Conservation (phyloP, 345 rosid species). For the Viola odorata region DNA sequence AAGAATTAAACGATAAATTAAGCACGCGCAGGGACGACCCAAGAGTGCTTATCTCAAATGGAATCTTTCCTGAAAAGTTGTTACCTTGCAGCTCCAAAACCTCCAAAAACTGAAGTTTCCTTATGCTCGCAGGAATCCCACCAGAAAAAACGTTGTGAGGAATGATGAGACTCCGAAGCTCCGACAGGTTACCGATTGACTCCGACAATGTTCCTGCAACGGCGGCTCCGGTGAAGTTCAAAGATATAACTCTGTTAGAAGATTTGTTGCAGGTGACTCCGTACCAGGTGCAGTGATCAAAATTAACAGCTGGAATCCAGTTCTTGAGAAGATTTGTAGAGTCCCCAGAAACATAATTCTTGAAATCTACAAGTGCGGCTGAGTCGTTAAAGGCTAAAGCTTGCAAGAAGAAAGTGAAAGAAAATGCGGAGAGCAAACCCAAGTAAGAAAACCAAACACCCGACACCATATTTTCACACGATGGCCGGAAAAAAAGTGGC, state of each 20-base stretch:
- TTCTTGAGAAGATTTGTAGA: slow-evolving; percentile 33
- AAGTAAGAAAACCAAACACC: background rate
- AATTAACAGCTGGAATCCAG: slow-evolving; percentile 32
- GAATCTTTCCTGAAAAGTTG: slow-evolving; percentile 52
- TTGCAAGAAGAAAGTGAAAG: background rate
- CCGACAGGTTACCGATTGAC: slow-evolving; percentile 29
- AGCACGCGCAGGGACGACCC: slow-evolving; percentile 28
- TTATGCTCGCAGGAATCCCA: slow-evolving; percentile 38
- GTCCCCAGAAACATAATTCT: slow-evolving; percentile 34
- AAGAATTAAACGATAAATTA: slow-evolving; percentile 49
- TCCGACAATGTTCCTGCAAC: slow-evolving; percentile 30
- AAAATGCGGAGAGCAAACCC: background rate
- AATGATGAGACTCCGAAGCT: slow-evolving; percentile 34
- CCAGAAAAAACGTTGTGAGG: slow-evolving; percentile 41
- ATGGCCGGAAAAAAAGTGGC: background rate
- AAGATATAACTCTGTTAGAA: slow-evolving; percentile 32
- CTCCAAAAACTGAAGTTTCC: slow-evolving; percentile 37
- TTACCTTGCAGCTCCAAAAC: slow-evolving; percentile 52
- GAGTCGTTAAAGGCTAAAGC: slow-evolving; percentile 19
- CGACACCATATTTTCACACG: background rate
- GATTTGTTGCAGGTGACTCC: slow-evolving; percentile 39
- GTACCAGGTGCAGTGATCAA: slow-evolving; percentile 39
- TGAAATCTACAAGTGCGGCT: slow-evolving; percentile 41
- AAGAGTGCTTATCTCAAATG: slow-evolving; percentile 32
- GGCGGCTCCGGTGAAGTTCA: slow-evolving; percentile 20